phyloP scores from a whole-genome alignment of 768 basidiomycete genomes.

The Lepiota brunneoincarnata region DNA sequence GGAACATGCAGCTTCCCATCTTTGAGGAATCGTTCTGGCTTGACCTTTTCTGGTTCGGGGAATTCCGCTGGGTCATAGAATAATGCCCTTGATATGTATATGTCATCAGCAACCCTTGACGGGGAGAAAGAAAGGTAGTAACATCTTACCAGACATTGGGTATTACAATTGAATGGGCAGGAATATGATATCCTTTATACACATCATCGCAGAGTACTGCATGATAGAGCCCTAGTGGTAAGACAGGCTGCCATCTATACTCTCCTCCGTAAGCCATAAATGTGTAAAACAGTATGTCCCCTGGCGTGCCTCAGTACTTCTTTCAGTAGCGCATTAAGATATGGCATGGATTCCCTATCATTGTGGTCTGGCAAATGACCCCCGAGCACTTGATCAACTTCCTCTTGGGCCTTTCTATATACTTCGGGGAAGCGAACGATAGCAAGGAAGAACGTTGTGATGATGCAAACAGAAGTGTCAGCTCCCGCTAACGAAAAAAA shows the following conservation, averaged over 20 bases:
- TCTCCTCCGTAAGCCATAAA: not conserved
- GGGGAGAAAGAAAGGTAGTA: not conserved
- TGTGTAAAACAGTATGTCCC: slow-evolving; percentile 15
- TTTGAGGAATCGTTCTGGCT: slow-evolving; percentile 47
- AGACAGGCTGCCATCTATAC: slow-evolving; percentile 4
- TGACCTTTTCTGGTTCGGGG: slow-evolving; percentile 42
- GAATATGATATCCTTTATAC: slow-evolving; percentile 16
- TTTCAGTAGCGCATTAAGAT: slow-evolving; percentile 17
- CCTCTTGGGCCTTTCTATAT: slow-evolving; percentile 34
- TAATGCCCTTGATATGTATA: slow-evolving; percentile 20
- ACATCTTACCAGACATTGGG: slow-evolving; percentile 9
- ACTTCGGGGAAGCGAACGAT: slow-evolving; percentile 26
- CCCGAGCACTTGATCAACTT: slow-evolving; percentile 32
- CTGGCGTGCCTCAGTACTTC: slow-evolving; percentile 16
- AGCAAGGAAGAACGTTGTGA: slow-evolving; percentile 13
- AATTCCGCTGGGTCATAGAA: slow-evolving; percentile 48
- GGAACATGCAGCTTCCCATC: slow-evolving; percentile 31
- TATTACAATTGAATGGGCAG: slow-evolving; percentile 4
- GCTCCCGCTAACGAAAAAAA: slow-evolving; percentile 1
- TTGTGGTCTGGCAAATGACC: slow-evolving; percentile 17
- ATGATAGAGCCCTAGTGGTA: slow-evolving; percentile 19
- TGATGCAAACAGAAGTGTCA: slow-evolving; percentile 8
- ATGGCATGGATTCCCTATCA: slow-evolving; percentile 17
- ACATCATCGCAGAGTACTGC: slow-evolving; percentile 10
- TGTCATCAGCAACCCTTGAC: slow-evolving; percentile 19